phyloP scores from a whole-genome alignment of 2,329 filamentous ascomycete species.

The Sporothrix brunneoviolacea region DNA sequence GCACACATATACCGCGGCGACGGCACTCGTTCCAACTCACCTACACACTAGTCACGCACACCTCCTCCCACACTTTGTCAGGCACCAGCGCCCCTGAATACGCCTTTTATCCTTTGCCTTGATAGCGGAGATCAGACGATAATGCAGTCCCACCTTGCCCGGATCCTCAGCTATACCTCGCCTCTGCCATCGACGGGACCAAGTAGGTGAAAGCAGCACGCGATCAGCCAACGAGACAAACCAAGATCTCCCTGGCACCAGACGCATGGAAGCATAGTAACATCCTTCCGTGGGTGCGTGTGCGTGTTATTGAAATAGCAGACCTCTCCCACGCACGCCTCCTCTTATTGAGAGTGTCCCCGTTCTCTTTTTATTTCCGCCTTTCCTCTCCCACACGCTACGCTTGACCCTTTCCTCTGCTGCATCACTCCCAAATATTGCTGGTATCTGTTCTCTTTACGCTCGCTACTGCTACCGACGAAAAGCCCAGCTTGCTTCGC shows the following conservation, averaged over 20 bases:
- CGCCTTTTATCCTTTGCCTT: constrained; percentile 23
- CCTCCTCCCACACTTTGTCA: constrained; percentile 8
- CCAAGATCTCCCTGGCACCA: constrained; percentile 24
- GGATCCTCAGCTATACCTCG: not conserved
- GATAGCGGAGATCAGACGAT: constrained; percentile 41
- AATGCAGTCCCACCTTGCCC: constrained; percentile 26
- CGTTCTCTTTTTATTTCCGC: not conserved
- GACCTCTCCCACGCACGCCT: not conserved
- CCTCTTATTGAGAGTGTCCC: not conserved
- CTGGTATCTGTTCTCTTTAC: too few relatives aligned
- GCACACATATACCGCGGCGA: not conserved
- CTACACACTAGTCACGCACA: not conserved
- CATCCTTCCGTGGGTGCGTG: too few relatives aligned
- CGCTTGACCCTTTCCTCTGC: not conserved
- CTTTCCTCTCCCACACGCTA: not conserved
- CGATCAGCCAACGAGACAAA: constrained; percentile 6
- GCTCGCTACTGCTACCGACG: too few relatives aligned
- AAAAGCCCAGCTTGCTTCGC: too few relatives aligned
- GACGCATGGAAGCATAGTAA: constrained; percentile 4
- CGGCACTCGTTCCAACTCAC: not conserved
- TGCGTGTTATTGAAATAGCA: not conserved
- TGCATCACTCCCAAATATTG: not conserved
- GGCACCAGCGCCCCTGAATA: not conserved
- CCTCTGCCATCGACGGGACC: not conserved
- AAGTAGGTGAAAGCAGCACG: constrained; percentile 5